Base-by-base conservation (phyloP, 345 rosid genomes). In the Psidium guajava region DNA sequence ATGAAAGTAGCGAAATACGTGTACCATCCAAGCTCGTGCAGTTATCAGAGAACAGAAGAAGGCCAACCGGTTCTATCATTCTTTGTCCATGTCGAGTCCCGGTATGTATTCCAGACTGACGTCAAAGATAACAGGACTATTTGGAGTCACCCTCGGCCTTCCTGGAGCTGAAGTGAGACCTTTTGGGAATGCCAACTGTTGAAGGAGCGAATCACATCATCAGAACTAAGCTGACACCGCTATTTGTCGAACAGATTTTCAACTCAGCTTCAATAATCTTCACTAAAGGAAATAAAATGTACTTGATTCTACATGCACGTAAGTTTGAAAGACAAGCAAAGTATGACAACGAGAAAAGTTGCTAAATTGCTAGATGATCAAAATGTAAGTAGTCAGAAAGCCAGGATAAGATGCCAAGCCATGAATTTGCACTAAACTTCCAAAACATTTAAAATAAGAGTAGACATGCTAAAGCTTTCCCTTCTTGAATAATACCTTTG, bases 61-160 rank as follows among this genome's bases (percentile, higher is more conserved):
- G 42, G 44, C n/a, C 59, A 54, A 82, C 84, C 9, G 11, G 22
- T 54, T 82, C 25, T 22, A 55, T 86, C 69, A 81, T 49, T 85
- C 84, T 89, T 93, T 94, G 4, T 94, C 97, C 13, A 56, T 61
- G n/a, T 96, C 99, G 22, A 97, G 96, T 58, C 98, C 99, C 21
- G 99, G 98, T 77, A 96, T 91, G 85, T 93, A 96, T 85, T 95
- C 98, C 92, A 97, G 93, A 86, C 98, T 94, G 88, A 97, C 98
- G 20, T 97, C 99, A 40, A 97, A 97, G 57, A 95, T 85, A 20
- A 95, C 96, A 14, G 98, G 96, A 87, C 98, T 95, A 86, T 87
- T 97, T 12, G 99, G 91, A 53, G 98, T 94, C 84, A 97, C 99
- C 90, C 99, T 94, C 2, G 98, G 98, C 89, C 99, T 94, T 89